Conservation (phyloP, 1,284 basidiomycete species). For the Ustilago tritici region DNA sequence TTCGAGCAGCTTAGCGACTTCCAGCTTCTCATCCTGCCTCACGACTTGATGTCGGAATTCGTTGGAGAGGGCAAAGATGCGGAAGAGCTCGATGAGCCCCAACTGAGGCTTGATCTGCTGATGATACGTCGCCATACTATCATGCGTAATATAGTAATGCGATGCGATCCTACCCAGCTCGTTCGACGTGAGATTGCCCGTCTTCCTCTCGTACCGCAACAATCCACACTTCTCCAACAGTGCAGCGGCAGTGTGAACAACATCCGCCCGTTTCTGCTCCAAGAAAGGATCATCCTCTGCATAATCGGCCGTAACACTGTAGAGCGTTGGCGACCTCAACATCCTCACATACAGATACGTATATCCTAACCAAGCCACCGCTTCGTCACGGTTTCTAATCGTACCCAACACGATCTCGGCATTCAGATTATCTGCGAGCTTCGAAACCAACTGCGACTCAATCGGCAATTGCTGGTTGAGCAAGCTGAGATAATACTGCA, state of each 20-base stretch:
- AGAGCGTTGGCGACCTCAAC: slow-evolving; percentile 88
- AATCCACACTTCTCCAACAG: slow-evolving; percentile 93
- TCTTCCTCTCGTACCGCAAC: slow-evolving; percentile 90
- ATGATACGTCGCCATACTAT: slow-evolving; percentile 96
- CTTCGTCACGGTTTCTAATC: slow-evolving; percentile 90
- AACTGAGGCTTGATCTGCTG: slow-evolving; percentile 90
- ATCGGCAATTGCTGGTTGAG: slow-evolving; percentile 77
- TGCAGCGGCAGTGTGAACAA: slow-evolving; percentile 92
- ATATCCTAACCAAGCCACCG: slow-evolving; percentile 84
- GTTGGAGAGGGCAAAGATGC: slow-evolving; percentile 94
- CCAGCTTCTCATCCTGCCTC: slow-evolving; percentile 73
- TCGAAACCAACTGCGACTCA: slow-evolving; percentile 92
- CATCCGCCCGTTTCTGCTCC: slow-evolving; percentile 92
- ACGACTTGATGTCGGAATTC: slow-evolving; percentile 94
- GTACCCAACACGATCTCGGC: slow-evolving; percentile 97
- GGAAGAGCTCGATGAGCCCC: slow-evolving; percentile 89
- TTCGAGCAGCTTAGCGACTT: slow-evolving; percentile 91
- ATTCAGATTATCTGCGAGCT: slow-evolving; percentile 94
- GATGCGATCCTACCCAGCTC: slow-evolving; percentile 89
- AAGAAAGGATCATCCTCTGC: slow-evolving; percentile 84
- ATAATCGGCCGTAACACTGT: slow-evolving; percentile 91
- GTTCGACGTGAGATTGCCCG: slow-evolving; percentile 80
- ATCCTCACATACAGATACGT: slow-evolving; percentile 85
- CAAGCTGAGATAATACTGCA: slow-evolving; percentile 83
- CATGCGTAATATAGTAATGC: slow-evolving; percentile 95